These are phyloP conservation scores for Rhodotorula sp. DNA, from an alignment of 1,284 basidiomycete genomes.

Conservation along the genomic window DNA sequence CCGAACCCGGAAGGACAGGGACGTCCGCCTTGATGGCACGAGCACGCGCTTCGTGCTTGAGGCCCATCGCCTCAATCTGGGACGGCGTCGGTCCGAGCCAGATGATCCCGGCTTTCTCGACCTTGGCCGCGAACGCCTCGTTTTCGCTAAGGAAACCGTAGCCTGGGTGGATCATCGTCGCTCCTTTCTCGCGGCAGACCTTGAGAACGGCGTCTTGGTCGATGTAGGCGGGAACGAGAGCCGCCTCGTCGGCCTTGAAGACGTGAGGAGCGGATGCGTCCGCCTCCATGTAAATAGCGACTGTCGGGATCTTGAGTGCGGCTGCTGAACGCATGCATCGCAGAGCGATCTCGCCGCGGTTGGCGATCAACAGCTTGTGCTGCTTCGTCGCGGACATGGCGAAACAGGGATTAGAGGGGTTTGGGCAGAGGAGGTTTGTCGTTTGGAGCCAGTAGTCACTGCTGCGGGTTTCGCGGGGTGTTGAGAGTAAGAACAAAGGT, in stretches of 20 bases:
- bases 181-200: constrained; percentile 70
- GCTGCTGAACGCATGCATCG: constrained; percentile 82
- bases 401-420: neutral
- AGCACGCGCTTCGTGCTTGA: constrained; percentile 62
- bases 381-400: neutral
- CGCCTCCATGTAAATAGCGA: constrained; percentile 83
- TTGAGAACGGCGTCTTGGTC: constrained; percentile 90
- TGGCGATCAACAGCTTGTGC: constrained; percentile 78
- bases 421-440: neutral
- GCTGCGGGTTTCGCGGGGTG: neutral
- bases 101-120: constrained; percentile 57
- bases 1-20: constrained; percentile 61
- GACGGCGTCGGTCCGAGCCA: constrained; percentile 63
- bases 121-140: constrained; percentile 56
- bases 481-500: too few relatives aligned
- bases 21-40: constrained; percentile 57
- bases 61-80: constrained; percentile 59
- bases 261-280: constrained; percentile 77
- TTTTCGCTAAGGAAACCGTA: constrained; percentile 86
- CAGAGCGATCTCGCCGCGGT: constrained; percentile 89
- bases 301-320: constrained; percentile 79
- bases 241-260: constrained; percentile 80
- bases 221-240: constrained; percentile 82
- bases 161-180: constrained; percentile 81
- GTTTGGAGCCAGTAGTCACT: neutral